These are phyloP conservation scores for Rhizophora mangle DNA, from an alignment of 345 rosid genomes.

Conservation along the genomic window DNA sequence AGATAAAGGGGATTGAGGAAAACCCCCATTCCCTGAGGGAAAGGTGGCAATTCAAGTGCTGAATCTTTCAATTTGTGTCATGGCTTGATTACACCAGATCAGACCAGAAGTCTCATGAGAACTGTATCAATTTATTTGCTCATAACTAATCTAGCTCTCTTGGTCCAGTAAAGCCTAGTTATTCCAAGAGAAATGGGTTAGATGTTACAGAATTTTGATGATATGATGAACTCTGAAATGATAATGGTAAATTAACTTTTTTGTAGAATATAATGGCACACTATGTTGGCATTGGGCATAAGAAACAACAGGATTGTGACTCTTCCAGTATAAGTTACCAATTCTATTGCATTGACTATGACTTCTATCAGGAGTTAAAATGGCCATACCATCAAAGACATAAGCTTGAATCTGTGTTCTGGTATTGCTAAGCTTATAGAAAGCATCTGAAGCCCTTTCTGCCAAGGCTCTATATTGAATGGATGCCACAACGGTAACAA, in stretches of 20 bases:
- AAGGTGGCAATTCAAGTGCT: too few relatives aligned
- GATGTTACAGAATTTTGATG: too few relatives aligned
- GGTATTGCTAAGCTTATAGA: conserved; percentile 25
- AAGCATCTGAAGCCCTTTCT: conserved; percentile 1
- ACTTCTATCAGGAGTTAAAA: not conserved
- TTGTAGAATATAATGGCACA: too few relatives aligned
- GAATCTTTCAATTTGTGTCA: too few relatives aligned
- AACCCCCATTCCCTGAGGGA: too few relatives aligned
- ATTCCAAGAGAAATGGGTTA: too few relatives aligned
- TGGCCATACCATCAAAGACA: conserved; percentile 21
- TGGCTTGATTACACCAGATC: too few relatives aligned
- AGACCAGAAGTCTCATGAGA: not conserved
- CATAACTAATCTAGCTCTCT: not conserved
- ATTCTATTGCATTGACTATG: not conserved
- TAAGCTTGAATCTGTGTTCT: conserved; percentile 27
- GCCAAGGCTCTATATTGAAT: not conserved
- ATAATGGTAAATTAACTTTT: too few relatives aligned
- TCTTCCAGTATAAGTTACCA: not conserved
- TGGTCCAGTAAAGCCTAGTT: not conserved
- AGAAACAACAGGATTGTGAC: too few relatives aligned
- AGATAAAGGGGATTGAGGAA: too few relatives aligned
- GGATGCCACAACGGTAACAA: conserved; percentile 3
- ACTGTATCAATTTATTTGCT: not conserved
- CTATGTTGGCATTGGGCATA: too few relatives aligned
- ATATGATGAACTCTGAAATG: too few relatives aligned